phyloP scores from a whole-genome alignment of 1,139 yeast species.

The Zygotorulaspora mrakii region DNA sequence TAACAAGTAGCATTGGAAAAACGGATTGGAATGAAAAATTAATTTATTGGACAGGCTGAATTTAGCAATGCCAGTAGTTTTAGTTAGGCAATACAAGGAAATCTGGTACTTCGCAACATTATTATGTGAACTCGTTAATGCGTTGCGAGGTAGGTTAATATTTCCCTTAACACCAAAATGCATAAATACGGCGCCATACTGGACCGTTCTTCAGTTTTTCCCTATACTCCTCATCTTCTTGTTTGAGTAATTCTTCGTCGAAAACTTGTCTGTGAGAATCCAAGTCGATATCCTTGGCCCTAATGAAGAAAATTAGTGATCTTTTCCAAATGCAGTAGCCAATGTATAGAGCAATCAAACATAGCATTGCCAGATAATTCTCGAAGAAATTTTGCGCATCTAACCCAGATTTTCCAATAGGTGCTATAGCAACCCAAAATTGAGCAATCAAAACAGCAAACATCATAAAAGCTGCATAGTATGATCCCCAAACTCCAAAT shows the following conservation, averaged over 20 bases:
- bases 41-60: too few relatives aligned
- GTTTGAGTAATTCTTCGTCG: conserved; percentile 62
- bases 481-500: conserved; percentile 49
- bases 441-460: conserved; percentile 49
- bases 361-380: conserved; percentile 58
- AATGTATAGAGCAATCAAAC: conserved; percentile 49
- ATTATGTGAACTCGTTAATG: too few relatives aligned
- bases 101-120: too few relatives aligned
- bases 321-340: conserved; percentile 52
- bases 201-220: conserved; percentile 24
- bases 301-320: conserved; percentile 48
- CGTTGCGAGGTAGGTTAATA: too few relatives aligned
- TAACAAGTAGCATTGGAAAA: too few relatives aligned
- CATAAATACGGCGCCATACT: conserved; percentile 17
- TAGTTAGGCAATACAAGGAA: too few relatives aligned
- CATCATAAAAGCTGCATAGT: conserved; percentile 44
- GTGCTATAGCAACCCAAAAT: conserved; percentile 66
- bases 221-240: conserved; percentile 51
- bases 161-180: conserved; percentile 24
- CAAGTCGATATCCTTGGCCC: conserved; percentile 52
- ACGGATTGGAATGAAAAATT: too few relatives aligned
- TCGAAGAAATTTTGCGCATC: conserved; percentile 53
- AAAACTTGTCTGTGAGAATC: conserved; percentile 68
- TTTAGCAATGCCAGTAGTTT: too few relatives aligned
- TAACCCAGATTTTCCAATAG: conserved; percentile 43